Percentiles rank a stretch among this genome's conserved stretches.
Evolutionary conservation across 805 yeast species (phyloP).

Genomic region (Candida khao-thaluensis): DNA sequence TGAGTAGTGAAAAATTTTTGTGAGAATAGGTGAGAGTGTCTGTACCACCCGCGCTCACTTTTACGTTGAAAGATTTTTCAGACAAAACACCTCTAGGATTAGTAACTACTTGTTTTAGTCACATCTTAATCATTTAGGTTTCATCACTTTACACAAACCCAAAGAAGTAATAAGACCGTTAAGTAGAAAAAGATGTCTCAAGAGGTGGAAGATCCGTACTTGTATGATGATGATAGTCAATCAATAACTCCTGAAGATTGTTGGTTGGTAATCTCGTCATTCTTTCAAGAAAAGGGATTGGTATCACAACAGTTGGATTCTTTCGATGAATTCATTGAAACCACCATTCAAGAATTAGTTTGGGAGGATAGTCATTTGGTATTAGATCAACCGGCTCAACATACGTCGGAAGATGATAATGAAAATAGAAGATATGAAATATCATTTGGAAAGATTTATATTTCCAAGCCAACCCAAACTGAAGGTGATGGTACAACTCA

Average conservation of each 20-base stretch:
- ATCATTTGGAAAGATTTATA: conserved; percentile 94
- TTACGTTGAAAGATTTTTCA: conserved; percentile 7
- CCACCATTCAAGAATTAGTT: conserved; percentile 94
- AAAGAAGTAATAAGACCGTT: no score
- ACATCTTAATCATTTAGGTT: conserved; percentile 1
- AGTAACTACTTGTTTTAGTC: conserved; percentile 1
- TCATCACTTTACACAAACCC: neutral
- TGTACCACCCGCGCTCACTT: conserved; percentile 7
- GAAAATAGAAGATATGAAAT: conserved; percentile 92
- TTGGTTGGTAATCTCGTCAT: conserved; percentile 96
- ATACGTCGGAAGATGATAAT: conserved; percentile 85
- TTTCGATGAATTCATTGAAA: conserved; percentile 94
- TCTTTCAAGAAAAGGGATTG: conserved; percentile 93
- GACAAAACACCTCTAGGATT: conserved; percentile 4
- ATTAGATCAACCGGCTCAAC: conserved; percentile 97
- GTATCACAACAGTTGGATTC: conserved; percentile 98
- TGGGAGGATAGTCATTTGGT: conserved; percentile 93
- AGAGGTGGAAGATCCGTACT: conserved; percentile 57
- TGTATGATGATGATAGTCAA: conserved; percentile 62
- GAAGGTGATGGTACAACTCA: conserved; percentile 99
- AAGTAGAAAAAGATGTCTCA: conserved; percentile 12
- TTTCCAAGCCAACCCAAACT: conserved; percentile 96
- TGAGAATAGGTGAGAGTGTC: conserved; percentile 2
- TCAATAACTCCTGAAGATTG: conserved; percentile 95
- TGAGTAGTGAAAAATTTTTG: conserved; percentile 5